Evolutionary conservation across 768 basidiomycete genomes (phyloP).

Genomic region (Collybia mongolica): DNA sequence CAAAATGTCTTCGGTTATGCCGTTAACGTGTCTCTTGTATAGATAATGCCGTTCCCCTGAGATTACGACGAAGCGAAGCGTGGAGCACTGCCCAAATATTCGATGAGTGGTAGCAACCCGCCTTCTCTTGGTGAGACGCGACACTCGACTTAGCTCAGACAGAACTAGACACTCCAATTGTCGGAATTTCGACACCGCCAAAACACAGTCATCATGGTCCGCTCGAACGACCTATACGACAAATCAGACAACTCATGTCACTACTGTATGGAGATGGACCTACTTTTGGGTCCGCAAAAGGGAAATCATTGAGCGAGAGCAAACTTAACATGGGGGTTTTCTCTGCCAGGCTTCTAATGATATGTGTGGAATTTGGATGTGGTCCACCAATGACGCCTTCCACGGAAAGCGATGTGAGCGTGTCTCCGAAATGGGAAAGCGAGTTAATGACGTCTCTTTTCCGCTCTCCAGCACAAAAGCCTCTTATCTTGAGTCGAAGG

Average conservation of each 20-base stretch:
- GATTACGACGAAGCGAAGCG: constrained; percentile 9
- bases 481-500: constrained; percentile 10
- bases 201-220: neutral
- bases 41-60: neutral
- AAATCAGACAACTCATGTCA: neutral
- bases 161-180: constrained; percentile 8
- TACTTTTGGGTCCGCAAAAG: neutral
- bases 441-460: constrained; percentile 6
- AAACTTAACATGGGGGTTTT: neutral
- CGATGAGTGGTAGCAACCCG: neutral
- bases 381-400: constrained; percentile 6
- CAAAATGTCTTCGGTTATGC: neutral
- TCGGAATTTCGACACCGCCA: constrained; percentile 3
- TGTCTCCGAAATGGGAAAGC: constrained; percentile 11
- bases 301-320: neutral
- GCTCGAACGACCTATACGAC: neutral
- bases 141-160: neutral
- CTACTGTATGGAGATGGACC: neutral
- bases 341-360: neutral
- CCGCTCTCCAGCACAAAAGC: neutral
- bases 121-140: neutral
- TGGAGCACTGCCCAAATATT: constrained; percentile 8
- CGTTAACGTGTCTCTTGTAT: constrained; percentile 4
- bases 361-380: neutral
- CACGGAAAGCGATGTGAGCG: constrained; percentile 8